Base-by-base conservation (phyloP, 352 stramenopile species). In the Nothophytophthora sp. region DNA sequence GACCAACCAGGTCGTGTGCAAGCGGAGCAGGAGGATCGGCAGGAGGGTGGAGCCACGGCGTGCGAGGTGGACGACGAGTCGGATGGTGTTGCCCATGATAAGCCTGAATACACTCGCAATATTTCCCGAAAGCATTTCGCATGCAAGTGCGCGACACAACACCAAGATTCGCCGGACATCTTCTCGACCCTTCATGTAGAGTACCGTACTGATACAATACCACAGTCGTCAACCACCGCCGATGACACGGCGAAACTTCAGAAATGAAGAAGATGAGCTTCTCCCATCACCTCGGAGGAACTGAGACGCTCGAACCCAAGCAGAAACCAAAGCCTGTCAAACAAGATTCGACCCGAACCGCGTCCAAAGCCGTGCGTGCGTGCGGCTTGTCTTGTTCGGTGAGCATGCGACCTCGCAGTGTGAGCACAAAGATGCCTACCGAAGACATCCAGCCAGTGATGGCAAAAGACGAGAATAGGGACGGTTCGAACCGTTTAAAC, bases 201-300 rank as follows among this genome's bases (percentile, higher is more conserved):
- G n/a, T n/a, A n/a, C n/a, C n/a, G n/a, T n/a, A n/a, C n/a, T 18
- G 34, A 39, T 22, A 18, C 34, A 9, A 15, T 15, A 39, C n/a
- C 13, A 39, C 7, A 39, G 12, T 20, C 48, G 48, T 39, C 49
- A 56, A 2, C 38, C 49, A 49, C 24, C 43, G n/a, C 53, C 56
- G 53, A 63, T 63, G 53, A 52, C 46, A n/a, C 16, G 38, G 19
- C 45, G 56, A 63, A 63, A 63, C 55, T 63, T 63, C 55, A 63
- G 47, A 63, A 63, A 25, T 56, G 12, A 62, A 56, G 54, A 43
- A 18, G 52, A 55, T 60, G 51, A 9, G 41, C 41, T 30, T 12
- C 12, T 45, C 46, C 36, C 12, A n/a, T n/a, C 24, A 45, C 24
- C 27, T 45, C 36, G 35, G 12, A n/a, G n/a, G n/a, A n/a, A n/a